Evolutionary conservation across 2,329 filamentous ascomycete genomes (phyloP), one percentile per base, ranked within the genome.

Genomic region (Trichoderma sp.): DNA sequence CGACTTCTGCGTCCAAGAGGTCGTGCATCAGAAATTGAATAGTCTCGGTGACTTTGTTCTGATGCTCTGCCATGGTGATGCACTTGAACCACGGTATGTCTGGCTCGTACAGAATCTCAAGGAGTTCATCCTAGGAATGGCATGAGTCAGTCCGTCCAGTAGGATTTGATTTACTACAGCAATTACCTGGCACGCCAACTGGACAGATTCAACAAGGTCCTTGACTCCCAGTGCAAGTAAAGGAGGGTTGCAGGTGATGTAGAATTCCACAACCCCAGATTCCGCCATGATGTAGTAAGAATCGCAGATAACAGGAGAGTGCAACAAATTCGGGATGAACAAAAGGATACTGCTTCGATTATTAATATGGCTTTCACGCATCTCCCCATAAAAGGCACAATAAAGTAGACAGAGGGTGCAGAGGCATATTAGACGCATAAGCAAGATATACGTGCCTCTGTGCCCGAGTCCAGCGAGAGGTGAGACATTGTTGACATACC

Each of bases 61-160:
- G 68, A 19, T 64, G 4, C 1, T 57, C 48, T 0, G 17, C 17
- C 5, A 12, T 1, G 0, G 71, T 52, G 17, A 77, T 74, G 6
- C 75, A 52, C 60, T 78, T 78, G 65, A 78, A 77, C 73, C 74
- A 77, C 0, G 76, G 71, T 0, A 72, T 64, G 0, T 76, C 72
- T 1, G 76, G 75, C 28, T 78, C 76, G 39, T 78, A 78, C 4
- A 78, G 69, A 6, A 78, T 68, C 54, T 78, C 77, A 0, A 72
- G 0, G 0, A 75, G 41, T 7, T 71, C 65, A 28, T 64, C 39
- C 60, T 67, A n/a, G 14, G 57, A 17, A 7, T 34, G 19, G 44
- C 47, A n/a, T 66, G 14, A 48, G 66, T n/a, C 41, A 26, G 41
- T 5, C 19, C 7, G 5, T 30, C 9, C 3, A 21, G 19, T 6